Conservation (phyloP, 352 stramenopile genomes). For the Pythium scleroteichum region DNA sequence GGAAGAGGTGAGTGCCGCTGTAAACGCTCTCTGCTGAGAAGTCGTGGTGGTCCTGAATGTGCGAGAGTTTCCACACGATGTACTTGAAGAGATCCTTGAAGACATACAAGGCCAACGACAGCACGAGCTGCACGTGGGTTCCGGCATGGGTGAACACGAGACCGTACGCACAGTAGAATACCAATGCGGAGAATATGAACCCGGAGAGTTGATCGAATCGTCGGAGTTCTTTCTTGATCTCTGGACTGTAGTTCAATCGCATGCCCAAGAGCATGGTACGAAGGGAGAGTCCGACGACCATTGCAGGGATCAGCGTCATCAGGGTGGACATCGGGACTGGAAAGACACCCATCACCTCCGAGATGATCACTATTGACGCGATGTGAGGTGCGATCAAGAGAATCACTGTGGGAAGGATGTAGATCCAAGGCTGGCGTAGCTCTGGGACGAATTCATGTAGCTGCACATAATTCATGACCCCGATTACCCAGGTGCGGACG, state of each 20-base stretch:
- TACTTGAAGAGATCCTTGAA: constrained; percentile 29
- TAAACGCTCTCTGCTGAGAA: constrained; percentile 19
- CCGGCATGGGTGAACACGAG: constrained; percentile 33
- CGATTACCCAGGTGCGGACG: constrained; percentile 20
- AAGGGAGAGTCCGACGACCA: constrained; percentile 18
- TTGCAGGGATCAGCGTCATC: constrained; percentile 5
- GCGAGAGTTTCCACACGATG: constrained; percentile 23
- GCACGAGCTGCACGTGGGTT: constrained; percentile 25
- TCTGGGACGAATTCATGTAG: constrained; percentile 32
- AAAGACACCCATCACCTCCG: constrained; percentile 24
- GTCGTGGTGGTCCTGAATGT: constrained; percentile 31
- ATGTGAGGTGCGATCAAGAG: constrained; percentile 24
- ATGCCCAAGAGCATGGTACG: constrained; percentile 7
- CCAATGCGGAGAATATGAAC: constrained; percentile 17
- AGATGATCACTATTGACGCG: constrained; percentile 20
- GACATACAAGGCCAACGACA: constrained; percentile 35
- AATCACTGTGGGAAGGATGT: constrained; percentile 3
- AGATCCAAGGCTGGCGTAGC: constrained; percentile 21
- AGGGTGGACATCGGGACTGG: constrained; percentile 34
- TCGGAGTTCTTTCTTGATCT: constrained; percentile 4
- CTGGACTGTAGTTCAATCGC: constrained; percentile 2
- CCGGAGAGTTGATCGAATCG: constrained; percentile 6
- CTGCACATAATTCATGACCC: constrained; percentile 15
- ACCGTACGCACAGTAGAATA: constrained; percentile 36
- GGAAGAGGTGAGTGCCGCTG: constrained; percentile 33